These are phyloP conservation scores for Hirschioporus abietinus DNA, from an alignment of 768 basidiomycete genomes.

Conservation along the genomic window DNA sequence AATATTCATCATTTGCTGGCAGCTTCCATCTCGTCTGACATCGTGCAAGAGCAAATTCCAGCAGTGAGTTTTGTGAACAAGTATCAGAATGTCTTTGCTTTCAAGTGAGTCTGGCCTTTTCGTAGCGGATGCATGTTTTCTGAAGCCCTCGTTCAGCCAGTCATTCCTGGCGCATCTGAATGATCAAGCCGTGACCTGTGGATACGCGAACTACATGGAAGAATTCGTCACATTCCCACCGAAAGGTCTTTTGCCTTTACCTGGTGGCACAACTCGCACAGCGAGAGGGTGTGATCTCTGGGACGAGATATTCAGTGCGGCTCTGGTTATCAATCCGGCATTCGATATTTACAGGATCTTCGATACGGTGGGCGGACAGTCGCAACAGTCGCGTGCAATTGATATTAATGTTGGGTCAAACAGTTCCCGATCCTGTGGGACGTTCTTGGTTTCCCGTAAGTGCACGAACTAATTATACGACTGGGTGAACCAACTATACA, in stretches of 20 bases:
- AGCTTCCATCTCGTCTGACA: slow-evolving; percentile 57
- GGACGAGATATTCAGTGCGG: slow-evolving; percentile 58
- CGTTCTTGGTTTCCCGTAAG: slow-evolving; percentile 76
- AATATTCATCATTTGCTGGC: not conserved
- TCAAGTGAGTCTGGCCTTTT: slow-evolving; percentile 46
- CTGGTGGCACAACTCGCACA: slow-evolving; percentile 44
- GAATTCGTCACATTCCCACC: slow-evolving; percentile 68
- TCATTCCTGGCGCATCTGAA: slow-evolving; percentile 59
- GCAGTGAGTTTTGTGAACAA: slow-evolving; percentile 72
- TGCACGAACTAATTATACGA: slow-evolving; percentile 1
- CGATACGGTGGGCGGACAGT: slow-evolving; percentile 43
- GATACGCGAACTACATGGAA: slow-evolving; percentile 56
- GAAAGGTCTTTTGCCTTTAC: slow-evolving; percentile 58
- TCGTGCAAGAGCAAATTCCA: slow-evolving; percentile 66
- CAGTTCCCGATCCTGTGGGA: slow-evolving; percentile 69
- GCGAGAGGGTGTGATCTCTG: slow-evolving; percentile 61
- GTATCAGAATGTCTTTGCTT: slow-evolving; percentile 61
- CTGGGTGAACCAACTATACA: not conserved
- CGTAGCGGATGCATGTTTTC: slow-evolving; percentile 2
- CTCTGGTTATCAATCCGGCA: slow-evolving; percentile 61
- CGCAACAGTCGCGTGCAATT: not conserved
- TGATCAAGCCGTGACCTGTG: slow-evolving; percentile 44
- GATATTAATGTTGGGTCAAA: not conserved
- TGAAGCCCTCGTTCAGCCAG: slow-evolving; percentile 35
- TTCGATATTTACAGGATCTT: slow-evolving; percentile 78